Percentiles rank a stretch among this genome's conserved stretches.
These are phyloP conservation scores for Microdochium paspali DNA, from an alignment of 2,329 filamentous ascomycete genomes.

Conservation along the genomic window DNA sequence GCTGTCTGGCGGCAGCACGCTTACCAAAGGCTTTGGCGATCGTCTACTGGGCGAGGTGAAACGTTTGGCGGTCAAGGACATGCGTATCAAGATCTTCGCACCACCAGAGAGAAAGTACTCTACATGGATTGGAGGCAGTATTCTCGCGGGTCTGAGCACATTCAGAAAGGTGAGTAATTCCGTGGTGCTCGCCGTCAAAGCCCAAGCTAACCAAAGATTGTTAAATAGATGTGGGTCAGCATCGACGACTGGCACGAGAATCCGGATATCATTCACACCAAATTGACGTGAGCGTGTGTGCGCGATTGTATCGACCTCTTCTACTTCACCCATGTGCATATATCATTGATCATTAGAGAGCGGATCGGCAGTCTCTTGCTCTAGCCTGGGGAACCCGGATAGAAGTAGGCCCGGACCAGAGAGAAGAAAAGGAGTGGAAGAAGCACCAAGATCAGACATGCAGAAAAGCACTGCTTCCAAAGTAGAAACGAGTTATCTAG, in stretches of 20 bases:
- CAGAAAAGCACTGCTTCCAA: not conserved
- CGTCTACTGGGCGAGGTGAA: conserved; percentile 87
- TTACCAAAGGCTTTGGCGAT: conserved; percentile 96
- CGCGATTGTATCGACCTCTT: not conserved
- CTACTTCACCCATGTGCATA: not conserved
- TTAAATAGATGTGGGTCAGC: conserved; percentile 93
- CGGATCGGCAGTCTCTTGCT: not conserved
- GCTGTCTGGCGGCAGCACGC: conserved; percentile 86
- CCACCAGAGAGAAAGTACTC: conserved; percentile 97
- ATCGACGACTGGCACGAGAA: conserved; percentile 99
- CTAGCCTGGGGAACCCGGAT: not conserved
- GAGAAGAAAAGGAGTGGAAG: not conserved
- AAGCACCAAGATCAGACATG: not conserved
- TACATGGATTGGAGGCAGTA: conserved; percentile 98
- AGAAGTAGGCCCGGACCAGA: not conserved
- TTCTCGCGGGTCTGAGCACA: conserved; percentile 90
- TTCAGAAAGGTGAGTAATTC: conserved; percentile 78
- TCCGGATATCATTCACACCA: conserved; percentile 96
- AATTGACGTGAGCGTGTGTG: conserved; percentile 61
- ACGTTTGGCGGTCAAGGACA: conserved; percentile 90
- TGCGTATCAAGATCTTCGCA: conserved; percentile 98
- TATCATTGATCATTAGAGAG: not conserved
- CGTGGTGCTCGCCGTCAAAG: not conserved
- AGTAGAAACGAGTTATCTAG: not conserved
- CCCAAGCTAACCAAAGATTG: not conserved